Percentiles rank a stretch among this genome's conserved stretches.
Evolutionary conservation across 345 rosid genomes (phyloP).

Genomic region (Punica granatum): DNA sequence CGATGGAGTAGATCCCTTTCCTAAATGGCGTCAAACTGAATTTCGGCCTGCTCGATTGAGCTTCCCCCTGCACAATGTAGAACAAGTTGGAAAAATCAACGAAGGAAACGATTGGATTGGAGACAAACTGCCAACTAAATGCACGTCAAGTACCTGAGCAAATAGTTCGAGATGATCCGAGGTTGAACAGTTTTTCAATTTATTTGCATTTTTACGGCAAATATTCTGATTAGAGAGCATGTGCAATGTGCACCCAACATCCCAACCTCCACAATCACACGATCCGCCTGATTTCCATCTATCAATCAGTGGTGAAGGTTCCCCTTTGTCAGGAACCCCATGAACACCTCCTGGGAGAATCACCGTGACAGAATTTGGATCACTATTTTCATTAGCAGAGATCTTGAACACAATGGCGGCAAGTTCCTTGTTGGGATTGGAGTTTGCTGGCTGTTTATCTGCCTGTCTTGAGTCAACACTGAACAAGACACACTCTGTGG

Average conservation of each 20-base stretch:
- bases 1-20: slow-evolving; percentile 55
- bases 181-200: slow-evolving; percentile 15
- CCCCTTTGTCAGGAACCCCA: slow-evolving; percentile 52
- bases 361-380: slow-evolving; percentile 22
- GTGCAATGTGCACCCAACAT: slow-evolving; percentile 68
- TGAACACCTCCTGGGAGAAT: slow-evolving; percentile 79
- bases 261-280: slow-evolving; percentile 99
- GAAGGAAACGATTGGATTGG: neutral
- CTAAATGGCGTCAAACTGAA: slow-evolving; percentile 48
- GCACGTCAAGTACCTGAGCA: slow-evolving; percentile 35
- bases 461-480: slow-evolving; percentile 30
- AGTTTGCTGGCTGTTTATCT: slow-evolving; percentile 25
- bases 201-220: slow-evolving; percentile 13
- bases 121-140: neutral
- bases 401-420: slow-evolving; percentile 52
- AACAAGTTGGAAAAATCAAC: neutral
- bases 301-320: slow-evolving; percentile 59
- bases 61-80: slow-evolving; percentile 25
- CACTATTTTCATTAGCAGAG: slow-evolving; percentile 14
- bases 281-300: slow-evolving; percentile 72
- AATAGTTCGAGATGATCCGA: slow-evolving; percentile 41
- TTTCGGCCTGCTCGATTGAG: slow-evolving; percentile 27
- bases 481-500: slow-evolving; percentile 57
- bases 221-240: slow-evolving; percentile 31
- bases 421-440: slow-evolving; percentile 40